Evolutionary conservation across 1,139 yeast genomes (phyloP).

Genomic region (Yamadazyma triangularis): DNA sequence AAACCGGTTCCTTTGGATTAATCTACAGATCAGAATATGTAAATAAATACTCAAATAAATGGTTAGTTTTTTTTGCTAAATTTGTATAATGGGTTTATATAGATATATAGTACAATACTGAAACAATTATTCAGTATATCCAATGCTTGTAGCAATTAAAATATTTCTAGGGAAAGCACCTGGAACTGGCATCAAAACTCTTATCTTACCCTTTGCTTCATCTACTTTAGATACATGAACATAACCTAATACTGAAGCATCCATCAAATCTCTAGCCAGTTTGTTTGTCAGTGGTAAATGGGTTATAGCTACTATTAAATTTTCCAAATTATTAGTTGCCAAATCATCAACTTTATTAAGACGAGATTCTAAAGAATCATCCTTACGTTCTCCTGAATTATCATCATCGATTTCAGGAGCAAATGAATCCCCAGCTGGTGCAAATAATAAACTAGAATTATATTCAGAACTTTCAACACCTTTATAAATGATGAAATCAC

Average conservation of each 20-base stretch:
- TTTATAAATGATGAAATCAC: conserved; percentile 36
- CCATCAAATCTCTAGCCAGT: conserved; percentile 45
- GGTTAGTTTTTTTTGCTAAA: no score
- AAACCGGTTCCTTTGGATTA: conserved; percentile 75
- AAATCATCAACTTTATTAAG: conserved; percentile 40
- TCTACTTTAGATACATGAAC: conserved; percentile 49
- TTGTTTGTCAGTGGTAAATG: conserved; percentile 54
- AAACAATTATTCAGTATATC: conserved; percentile 23
- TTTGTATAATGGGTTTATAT: no score
- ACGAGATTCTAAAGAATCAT: conserved; percentile 31
- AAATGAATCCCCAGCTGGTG: conserved; percentile 45
- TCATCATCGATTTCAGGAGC: conserved; percentile 33
- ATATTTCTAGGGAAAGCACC: conserved; percentile 65
- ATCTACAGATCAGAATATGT: no score
- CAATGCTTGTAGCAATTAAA: conserved; percentile 26
- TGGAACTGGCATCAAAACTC: conserved; percentile 80
- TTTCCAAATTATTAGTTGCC: conserved; percentile 55
- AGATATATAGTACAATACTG: no score
- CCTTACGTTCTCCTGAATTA: conserved; percentile 20
- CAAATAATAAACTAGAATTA: conserved; percentile 33
- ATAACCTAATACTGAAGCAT: conserved; percentile 64
- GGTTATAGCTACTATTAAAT: conserved; percentile 69
- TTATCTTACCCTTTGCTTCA: conserved; percentile 67
- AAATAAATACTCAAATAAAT: no score
- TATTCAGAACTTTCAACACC: conserved; percentile 35